Evolutionary conservation across 148 eudicot species (phyloP).

Genomic region (Limonium bicolor): DNA sequence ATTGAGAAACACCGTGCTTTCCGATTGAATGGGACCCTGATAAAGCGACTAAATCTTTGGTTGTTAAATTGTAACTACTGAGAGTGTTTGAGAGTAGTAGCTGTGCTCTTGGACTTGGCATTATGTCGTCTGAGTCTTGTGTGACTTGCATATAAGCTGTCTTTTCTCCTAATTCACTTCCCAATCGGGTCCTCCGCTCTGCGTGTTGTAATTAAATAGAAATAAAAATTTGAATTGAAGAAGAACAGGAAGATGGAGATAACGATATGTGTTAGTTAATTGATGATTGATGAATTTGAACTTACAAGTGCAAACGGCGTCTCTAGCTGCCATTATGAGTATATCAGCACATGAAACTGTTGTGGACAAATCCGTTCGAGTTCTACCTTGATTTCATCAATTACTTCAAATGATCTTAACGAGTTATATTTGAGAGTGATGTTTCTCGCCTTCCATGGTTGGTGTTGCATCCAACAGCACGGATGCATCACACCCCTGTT

Average conservation of each 20-base stretch:
- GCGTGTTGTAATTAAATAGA: no score
- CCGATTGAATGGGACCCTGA: constrained; percentile 95
- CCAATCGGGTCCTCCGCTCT: constrained; percentile 97
- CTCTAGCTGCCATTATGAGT: constrained; percentile 79
- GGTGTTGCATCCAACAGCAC: constrained; percentile 74
- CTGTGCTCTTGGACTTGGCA: constrained; percentile 96
- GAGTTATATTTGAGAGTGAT: constrained; percentile 67
- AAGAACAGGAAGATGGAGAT: background rate
- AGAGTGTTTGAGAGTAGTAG: constrained; percentile 51
- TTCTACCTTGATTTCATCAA: constrained; percentile 60
- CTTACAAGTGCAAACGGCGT: constrained; percentile 70
- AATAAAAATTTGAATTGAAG: background rate
- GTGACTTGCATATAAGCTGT: constrained; percentile 80
- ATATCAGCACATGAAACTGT: constrained; percentile 91
- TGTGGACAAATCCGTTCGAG: constrained; percentile 52
- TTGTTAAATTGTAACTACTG: constrained; percentile 35
- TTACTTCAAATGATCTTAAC: constrained; percentile 61
- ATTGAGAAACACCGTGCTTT: constrained; percentile 77
- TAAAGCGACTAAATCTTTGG: constrained; percentile 66
- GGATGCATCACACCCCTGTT: constrained; percentile 92
- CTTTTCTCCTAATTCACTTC: constrained; percentile 80
- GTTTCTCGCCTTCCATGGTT: constrained; percentile 71
- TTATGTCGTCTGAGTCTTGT: constrained; percentile 54
- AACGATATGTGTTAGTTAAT: no score
- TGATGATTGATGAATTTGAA: no score